Conservation (phyloP, 2,329 filamentous ascomycete species). For the Talaromyces sp. region DNA sequence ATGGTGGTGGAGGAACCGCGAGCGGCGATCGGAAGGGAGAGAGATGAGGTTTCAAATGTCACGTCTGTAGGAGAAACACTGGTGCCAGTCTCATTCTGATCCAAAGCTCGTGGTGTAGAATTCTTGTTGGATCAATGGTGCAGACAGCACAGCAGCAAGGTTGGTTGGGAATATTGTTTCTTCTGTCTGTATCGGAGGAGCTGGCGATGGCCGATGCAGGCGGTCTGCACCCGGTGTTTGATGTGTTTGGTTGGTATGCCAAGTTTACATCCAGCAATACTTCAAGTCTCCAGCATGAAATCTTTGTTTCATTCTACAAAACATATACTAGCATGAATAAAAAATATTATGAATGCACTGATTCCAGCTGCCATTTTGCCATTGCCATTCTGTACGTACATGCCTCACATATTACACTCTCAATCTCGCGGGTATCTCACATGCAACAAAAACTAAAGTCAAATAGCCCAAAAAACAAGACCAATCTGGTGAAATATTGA, state of each 20-base stretch:
- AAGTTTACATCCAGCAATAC: not conserved
- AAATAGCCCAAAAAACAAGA: not conserved
- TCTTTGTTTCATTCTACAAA: not conserved
- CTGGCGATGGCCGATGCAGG: not conserved
- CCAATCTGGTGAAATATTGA: not conserved
- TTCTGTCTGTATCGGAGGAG: not conserved
- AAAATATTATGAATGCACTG: not conserved
- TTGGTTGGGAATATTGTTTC: not conserved
- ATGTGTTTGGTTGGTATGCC: not conserved
- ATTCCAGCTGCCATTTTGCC: not conserved
- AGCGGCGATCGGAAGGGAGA: not conserved
- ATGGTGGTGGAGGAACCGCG: not conserved
- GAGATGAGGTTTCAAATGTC: not conserved
- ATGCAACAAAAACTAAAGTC: not conserved
- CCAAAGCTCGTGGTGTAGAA: not conserved
- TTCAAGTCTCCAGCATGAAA: not conserved
- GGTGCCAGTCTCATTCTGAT: not conserved
- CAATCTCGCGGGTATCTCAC: not conserved
- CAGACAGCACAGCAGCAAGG: not conserved
- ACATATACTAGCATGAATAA: not conserved
- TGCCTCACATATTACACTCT: not conserved
- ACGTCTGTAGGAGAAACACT: conserved; percentile 3
- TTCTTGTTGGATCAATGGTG: not conserved
- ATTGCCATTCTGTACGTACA: not conserved
- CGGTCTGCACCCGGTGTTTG: not conserved